Evolutionary conservation across 257 asterid species (phyloP), one percentile per base, ranked within the genome.

Genomic region (Nicotiana attenuata): DNA sequence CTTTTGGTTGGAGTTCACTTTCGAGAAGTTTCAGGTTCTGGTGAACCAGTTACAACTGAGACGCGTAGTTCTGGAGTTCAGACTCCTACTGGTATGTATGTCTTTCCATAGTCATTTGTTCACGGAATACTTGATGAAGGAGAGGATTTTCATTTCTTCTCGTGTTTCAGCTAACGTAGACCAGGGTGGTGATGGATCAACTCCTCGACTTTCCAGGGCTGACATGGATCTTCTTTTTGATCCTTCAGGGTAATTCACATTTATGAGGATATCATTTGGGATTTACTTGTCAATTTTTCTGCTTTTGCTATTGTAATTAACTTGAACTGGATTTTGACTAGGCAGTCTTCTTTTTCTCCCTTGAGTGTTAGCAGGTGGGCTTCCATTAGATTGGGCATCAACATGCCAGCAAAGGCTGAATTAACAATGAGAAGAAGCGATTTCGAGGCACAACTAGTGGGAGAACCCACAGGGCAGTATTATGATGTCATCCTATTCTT

Each of bases 1-100:
- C 99, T 95, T 61, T 78, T 95, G 82, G 88, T 93, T 1, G 99
- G 99, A 75, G 88, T 96, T 84, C 98, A 96, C 85, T 94, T 92
- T 88, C 88, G 89, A 65, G 90, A 94, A 83, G 86, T 90, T 81
- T 91, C 97, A n/a, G 83, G 82, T 5, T 77, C 90, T 9, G 93
- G 96, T 24, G 94, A 88, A 68, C 96, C 96, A 50, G 80, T 91
- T 29, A 82, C 84, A 63, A 80, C 80, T 10, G 82, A 77, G 82
- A 81, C 88, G 50, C 84, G 68, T 60, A 33, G 35, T 76, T 85
- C 87, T 65, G 71, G 65, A 76, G 83, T 10, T 29, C 71, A 80
- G 63, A 82, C 83, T 76, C 89, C 90, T 60, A 41, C 61, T 73
- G 90, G 92, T 93, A 89, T 56, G 53, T 69, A 15, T 73, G 19